These are phyloP conservation scores for Hymenoscyphus repandus DNA, from an alignment of 2,329 filamentous ascomycete genomes.

Conservation along the genomic window DNA sequence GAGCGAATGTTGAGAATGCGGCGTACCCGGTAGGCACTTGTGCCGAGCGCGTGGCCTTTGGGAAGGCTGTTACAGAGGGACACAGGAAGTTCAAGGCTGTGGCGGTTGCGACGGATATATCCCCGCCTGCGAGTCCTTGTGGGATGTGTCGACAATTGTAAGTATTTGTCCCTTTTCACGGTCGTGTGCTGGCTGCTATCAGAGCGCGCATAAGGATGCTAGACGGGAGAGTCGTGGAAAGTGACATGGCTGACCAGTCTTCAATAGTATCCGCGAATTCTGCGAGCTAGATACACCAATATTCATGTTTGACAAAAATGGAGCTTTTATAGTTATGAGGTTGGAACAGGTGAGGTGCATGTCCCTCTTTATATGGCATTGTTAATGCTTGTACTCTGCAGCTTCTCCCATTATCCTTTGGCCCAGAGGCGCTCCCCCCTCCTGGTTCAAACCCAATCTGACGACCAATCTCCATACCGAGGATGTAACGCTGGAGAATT, in stretches of 20 bases:
- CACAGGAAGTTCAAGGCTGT: conserved; percentile 63
- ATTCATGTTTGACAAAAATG: conserved; percentile 87
- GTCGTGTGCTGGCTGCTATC: too few species aligned
- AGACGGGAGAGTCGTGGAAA: not conserved
- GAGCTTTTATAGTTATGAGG: conserved; percentile 63
- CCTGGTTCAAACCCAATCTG: conserved; percentile 13
- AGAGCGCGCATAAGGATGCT: not conserved
- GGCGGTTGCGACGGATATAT: conserved; percentile 78
- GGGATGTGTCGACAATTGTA: conserved; percentile 96
- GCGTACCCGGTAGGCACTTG: conserved; percentile 92
- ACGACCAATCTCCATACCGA: not conserved
- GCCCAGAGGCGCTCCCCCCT: conserved; percentile 49
- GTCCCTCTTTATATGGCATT: not conserved
- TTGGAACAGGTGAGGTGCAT: conserved; percentile 55
- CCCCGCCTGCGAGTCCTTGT: conserved; percentile 69
- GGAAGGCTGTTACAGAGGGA: conserved; percentile 61
- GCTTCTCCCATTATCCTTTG: conserved; percentile 65
- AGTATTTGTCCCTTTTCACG: conserved; percentile 33
- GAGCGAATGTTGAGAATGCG: conserved; percentile 89
- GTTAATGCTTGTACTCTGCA: conserved; percentile 30
- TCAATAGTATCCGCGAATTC: conserved; percentile 67
- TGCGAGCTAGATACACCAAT: conserved; percentile 65
- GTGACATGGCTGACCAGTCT: conserved; percentile 1
- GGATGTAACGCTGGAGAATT: too few species aligned
- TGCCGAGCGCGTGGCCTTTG: conserved; percentile 86